Evolutionary conservation across 495 filamentous ascomycete genomes (phyloP).

Genomic region (Neurospora discreta): DNA sequence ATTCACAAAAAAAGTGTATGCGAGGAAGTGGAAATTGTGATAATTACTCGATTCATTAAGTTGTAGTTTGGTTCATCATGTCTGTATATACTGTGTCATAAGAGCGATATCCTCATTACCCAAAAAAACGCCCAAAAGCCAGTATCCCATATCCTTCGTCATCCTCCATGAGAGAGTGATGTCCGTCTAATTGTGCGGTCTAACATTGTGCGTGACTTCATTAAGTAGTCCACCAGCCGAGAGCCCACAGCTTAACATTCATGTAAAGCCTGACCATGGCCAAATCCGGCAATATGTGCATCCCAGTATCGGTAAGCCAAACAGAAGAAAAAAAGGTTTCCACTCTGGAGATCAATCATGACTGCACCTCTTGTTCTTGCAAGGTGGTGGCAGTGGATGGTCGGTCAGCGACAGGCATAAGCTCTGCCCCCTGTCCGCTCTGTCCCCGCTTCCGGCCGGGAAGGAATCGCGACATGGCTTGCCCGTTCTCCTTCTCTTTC

Average conservation of each 20-base stretch:
- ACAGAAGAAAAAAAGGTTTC: not conserved
- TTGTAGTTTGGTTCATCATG: not conserved
- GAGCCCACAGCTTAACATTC: not conserved
- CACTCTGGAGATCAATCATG: slow-evolving; percentile 3
- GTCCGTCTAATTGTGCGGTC: not conserved
- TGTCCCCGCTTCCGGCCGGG: slow-evolving; percentile 63
- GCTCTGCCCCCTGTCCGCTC: slow-evolving; percentile 60
- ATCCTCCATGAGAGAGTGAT: slow-evolving; percentile 1
- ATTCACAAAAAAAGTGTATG: not conserved
- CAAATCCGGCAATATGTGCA: not conserved
- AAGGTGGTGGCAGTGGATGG: slow-evolving; percentile 18
- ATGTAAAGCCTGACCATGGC: not conserved
- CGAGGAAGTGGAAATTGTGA: not conserved
- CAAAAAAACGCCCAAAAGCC: slow-evolving; percentile 1
- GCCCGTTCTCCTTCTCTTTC: slow-evolving; percentile 20
- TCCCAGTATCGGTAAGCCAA: not conserved
- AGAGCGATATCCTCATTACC: not conserved
- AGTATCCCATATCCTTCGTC: not conserved
- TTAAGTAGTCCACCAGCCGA: not conserved
- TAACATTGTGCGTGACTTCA: not conserved
- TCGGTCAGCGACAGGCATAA: slow-evolving; percentile 37
- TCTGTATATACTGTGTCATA: not conserved
- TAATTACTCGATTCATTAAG: not conserved
- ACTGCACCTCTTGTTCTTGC: slow-evolving; percentile 27
- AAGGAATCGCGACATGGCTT: slow-evolving; percentile 51